phyloP scores from a whole-genome alignment of 2,329 filamentous ascomycete species.

The Parafenestella ontariensis region DNA sequence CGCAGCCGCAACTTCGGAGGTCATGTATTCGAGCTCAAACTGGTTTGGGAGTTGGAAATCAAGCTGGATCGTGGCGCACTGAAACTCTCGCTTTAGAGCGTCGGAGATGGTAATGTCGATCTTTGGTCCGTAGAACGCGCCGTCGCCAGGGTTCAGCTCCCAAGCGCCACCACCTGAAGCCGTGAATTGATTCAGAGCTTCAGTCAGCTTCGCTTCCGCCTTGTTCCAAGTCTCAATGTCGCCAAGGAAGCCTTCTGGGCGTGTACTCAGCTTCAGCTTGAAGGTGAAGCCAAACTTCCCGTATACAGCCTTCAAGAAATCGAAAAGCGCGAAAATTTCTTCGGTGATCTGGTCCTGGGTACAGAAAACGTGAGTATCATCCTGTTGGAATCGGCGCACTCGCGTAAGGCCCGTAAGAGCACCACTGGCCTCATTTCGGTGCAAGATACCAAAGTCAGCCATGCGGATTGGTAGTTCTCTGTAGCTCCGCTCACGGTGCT shows the following conservation, averaged over 20 bases:
- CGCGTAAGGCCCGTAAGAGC: slow-evolving; percentile 89
- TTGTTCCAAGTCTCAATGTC: slow-evolving; percentile 86
- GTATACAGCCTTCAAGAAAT: slow-evolving; percentile 82
- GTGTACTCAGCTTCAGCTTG: slow-evolving; percentile 92
- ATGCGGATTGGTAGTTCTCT: slow-evolving; percentile 88
- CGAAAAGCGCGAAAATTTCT: slow-evolving; percentile 84
- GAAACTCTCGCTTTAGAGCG: slow-evolving; percentile 81
- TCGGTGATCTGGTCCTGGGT: slow-evolving; percentile 76
- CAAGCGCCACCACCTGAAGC: slow-evolving; percentile 69
- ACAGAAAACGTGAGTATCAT: slow-evolving; percentile 97
- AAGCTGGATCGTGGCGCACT: slow-evolving; percentile 93
- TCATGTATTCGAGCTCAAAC: slow-evolving; percentile 88
- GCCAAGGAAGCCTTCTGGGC: slow-evolving; percentile 87
- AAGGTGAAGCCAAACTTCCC: slow-evolving; percentile 87
- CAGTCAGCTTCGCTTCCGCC: slow-evolving; percentile 81
- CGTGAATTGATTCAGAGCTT: slow-evolving; percentile 78
- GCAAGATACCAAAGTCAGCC: slow-evolving; percentile 94
- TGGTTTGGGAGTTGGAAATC: slow-evolving; percentile 86
- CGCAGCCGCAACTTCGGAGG: slow-evolving; percentile 64
- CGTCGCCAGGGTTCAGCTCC: slow-evolving; percentile 93
- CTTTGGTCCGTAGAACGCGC: slow-evolving; percentile 98
- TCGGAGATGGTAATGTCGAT: slow-evolving; percentile 96
- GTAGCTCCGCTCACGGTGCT: slow-evolving; percentile 83
- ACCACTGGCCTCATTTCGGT: slow-evolving; percentile 94
- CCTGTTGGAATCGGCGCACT: slow-evolving; percentile 93